Evolutionary conservation across 129 eudicot species (phyloP).

Genomic region (Pulicaria dysenterica): DNA sequence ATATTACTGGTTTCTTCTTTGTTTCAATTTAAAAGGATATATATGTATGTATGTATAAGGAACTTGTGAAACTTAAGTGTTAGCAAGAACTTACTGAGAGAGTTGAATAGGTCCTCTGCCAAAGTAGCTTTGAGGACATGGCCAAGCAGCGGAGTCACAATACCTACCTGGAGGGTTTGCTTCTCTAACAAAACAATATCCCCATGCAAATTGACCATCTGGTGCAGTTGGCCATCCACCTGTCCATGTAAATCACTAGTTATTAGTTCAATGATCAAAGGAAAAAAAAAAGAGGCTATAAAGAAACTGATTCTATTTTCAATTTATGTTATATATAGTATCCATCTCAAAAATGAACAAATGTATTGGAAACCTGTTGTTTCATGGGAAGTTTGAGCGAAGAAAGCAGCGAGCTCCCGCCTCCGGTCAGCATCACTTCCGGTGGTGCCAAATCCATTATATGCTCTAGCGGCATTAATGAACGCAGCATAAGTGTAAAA

Average conservation of each 20-base stretch:
- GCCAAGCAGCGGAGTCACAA: conserved; percentile 33
- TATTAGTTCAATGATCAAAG: too few species aligned
- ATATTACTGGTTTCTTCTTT: too few species aligned
- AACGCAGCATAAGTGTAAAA: conserved; percentile 56
- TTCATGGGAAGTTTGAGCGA: conserved; percentile 67
- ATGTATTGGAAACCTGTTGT: conserved; percentile 41
- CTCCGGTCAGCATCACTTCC: conserved; percentile 43
- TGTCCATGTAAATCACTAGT: not conserved
- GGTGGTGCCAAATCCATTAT: conserved; percentile 48
- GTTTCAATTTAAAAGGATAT: too few species aligned
- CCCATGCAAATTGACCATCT: conserved; percentile 69
- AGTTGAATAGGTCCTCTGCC: conserved; percentile 67
- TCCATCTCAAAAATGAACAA: not conserved
- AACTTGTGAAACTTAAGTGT: too few species aligned
- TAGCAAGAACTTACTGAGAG: conserved; percentile 44
- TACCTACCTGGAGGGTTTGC: conserved; percentile 24
- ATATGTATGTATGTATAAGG: too few species aligned
- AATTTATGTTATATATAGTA: too few species aligned
- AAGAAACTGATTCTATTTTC: too few species aligned
- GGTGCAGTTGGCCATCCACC: conserved; percentile 59
- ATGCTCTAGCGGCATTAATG: conserved; percentile 49
- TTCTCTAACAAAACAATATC: conserved; percentile 56
- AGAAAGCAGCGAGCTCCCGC: conserved; percentile 67
- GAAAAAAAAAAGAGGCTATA: too few species aligned
- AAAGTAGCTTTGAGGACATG: conserved; percentile 45